Conservation (phyloP, 345 rosid genomes). For the Carallia brachiata region DNA sequence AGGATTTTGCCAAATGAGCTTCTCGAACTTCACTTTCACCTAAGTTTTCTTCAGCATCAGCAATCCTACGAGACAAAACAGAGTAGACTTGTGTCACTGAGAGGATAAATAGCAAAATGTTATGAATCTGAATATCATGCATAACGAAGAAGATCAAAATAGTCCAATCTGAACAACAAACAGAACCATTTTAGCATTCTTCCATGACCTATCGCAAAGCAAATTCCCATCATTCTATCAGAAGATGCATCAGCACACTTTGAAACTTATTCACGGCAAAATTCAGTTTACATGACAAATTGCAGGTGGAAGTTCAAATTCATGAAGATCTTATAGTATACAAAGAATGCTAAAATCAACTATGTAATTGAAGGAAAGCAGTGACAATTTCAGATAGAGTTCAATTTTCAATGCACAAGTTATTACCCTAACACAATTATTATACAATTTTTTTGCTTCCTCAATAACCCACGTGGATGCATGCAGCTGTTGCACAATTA, state of each 20-base stretch:
- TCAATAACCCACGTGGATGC: neutral
- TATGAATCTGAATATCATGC: neutral
- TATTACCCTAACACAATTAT: no score
- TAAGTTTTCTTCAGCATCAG: slow-evolving; percentile 95
- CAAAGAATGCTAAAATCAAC: neutral
- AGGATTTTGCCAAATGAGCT: slow-evolving; percentile 94
- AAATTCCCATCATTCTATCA: slow-evolving; percentile 3
- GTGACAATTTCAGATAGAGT: neutral
- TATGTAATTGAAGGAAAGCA: neutral
- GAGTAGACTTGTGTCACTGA: neutral
- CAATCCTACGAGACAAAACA: slow-evolving; percentile 55
- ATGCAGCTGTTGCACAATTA: neutral
- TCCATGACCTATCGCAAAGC: neutral
- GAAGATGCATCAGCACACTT: slow-evolving; percentile 5
- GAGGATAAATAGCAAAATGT: neutral
- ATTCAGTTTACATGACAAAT: neutral
- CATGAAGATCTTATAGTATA: neutral
- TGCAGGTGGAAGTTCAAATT: neutral
- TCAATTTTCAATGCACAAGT: neutral
- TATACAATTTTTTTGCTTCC: no score
- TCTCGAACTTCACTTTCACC: slow-evolving; percentile 99
- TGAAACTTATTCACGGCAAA: neutral
- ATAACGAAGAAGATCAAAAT: neutral
- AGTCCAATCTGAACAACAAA: neutral
- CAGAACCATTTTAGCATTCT: neutral